Percentiles rank a stretch among this genome's conserved stretches.
Evolutionary conservation across 202 grass and related monocot species (phyloP).

Genomic region (Setaria italica): DNA sequence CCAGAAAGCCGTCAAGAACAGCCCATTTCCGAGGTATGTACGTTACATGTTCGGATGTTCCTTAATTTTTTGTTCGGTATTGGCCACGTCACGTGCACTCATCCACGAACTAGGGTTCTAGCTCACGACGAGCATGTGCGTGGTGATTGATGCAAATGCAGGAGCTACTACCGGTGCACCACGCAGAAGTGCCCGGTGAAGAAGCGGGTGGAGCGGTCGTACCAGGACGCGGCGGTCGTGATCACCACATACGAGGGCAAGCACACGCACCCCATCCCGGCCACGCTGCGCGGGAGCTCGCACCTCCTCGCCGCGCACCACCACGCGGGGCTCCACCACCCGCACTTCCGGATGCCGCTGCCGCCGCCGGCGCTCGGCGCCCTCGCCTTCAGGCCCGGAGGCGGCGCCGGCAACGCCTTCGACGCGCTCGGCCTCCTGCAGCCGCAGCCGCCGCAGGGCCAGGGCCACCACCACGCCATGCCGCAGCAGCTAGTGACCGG

Average conservation of each 20-base stretch:
- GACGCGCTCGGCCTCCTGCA: conserved; percentile 54
- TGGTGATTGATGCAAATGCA: conserved; percentile 29
- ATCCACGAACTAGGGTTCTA: conserved; percentile 33
- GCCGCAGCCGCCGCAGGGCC: neutral
- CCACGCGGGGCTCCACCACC: conserved; percentile 32
- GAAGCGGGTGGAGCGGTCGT: conserved; percentile 93
- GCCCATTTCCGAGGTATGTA: conserved; percentile 66
- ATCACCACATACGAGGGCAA: conserved; percentile 96
- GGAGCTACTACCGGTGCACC: conserved; percentile 97
- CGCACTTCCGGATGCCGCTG: conserved; percentile 39
- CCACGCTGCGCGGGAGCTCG: conserved; percentile 70
- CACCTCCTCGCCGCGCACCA: conserved; percentile 64
- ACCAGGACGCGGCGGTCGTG: conserved; percentile 73
- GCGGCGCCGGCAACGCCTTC: conserved; percentile 12
- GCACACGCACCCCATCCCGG: conserved; percentile 83
- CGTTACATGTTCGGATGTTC: neutral
- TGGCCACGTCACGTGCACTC: neutral
- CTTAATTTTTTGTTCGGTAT: neutral
- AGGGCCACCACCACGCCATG: conserved; percentile 31
- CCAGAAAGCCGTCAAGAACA: conserved; percentile 97
- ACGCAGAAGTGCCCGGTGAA: conserved; percentile 95
- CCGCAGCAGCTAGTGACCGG: conserved; percentile 10
- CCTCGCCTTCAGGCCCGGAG: conserved; percentile 35
- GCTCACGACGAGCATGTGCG: too few relatives aligned
- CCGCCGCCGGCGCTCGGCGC: neutral